These are phyloP conservation scores for Seiridium unicorne DNA, from an alignment of 2,329 filamentous ascomycete genomes.

Conservation along the genomic window DNA sequence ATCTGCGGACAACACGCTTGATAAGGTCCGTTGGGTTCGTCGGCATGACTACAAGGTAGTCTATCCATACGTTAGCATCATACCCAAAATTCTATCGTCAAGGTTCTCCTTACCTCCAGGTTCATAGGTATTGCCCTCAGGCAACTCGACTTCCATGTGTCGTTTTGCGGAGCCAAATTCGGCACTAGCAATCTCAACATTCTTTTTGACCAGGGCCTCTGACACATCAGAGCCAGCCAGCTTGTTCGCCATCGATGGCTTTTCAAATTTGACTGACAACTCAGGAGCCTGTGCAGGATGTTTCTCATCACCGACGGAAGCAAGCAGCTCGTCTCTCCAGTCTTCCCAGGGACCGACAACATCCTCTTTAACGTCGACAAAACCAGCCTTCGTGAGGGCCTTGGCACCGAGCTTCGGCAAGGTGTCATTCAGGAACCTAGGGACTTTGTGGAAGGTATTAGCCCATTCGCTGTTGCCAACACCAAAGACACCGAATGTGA, in stretches of 20 bases:
- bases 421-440: constrained; percentile 57
- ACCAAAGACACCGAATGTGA: constrained; percentile 55
- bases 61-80: not conserved
- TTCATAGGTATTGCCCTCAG: not conserved
- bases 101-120: not conserved
- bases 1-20: not conserved
- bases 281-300: not conserved
- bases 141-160: constrained; percentile 1
- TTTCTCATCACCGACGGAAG: not conserved
- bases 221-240: not conserved
- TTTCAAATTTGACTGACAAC: not conserved
- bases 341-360: not conserved
- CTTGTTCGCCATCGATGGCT: not conserved
- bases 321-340: not conserved
- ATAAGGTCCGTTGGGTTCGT: not conserved
- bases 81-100: too few species aligned
- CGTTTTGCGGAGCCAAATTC: not conserved
- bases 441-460: constrained; percentile 66
- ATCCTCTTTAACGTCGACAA: constrained; percentile 34
- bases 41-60: not conserved
- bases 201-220: not conserved
- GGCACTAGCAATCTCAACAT: not conserved
- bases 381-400: constrained; percentile 21
- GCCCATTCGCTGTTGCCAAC: constrained; percentile 52
- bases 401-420: constrained; percentile 46